Percentiles rank a stretch among this genome's conserved stretches.
phyloP scores from a whole-genome alignment of 2,329 filamentous ascomycete genomes.

The Cercospora sp. region DNA sequence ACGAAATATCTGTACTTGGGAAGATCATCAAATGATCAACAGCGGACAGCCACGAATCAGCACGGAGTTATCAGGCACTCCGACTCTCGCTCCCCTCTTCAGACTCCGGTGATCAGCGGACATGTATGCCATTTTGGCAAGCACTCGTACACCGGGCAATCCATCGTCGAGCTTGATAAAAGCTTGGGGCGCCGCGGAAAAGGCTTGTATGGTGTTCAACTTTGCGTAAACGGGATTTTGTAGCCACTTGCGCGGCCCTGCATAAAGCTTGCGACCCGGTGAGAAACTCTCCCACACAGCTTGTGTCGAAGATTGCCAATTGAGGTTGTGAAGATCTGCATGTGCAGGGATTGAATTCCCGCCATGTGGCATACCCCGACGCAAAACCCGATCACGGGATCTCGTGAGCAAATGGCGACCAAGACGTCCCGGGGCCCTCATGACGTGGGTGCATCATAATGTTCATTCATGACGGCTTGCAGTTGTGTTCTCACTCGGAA shows the following conservation, averaged over 20 bases:
- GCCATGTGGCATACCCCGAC: slow-evolving; percentile 3
- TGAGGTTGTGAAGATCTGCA: not conserved
- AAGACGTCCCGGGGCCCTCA: not conserved
- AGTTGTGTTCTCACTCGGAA: not conserved
- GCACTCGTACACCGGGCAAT: not conserved
- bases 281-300: not conserved
- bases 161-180: not conserved
- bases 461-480: not conserved
- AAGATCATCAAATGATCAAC: not conserved
- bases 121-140: not conserved
- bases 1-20: not conserved
- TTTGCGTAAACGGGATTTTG: not conserved
- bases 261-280: not conserved
- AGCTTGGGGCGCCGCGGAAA: not conserved
- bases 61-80: not conserved
- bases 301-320: not conserved
- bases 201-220: not conserved
- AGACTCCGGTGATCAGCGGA: not conserved
- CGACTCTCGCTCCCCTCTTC: not conserved
- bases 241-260: not conserved
- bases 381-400: slow-evolving; percentile 3
- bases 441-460: not conserved
- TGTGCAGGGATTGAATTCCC: not conserved
- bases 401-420: not conserved
- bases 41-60: not conserved